Evolutionary conservation across 2,329 filamentous ascomycete genomes (phyloP).

Genomic region (Aspergillus cejpii): DNA sequence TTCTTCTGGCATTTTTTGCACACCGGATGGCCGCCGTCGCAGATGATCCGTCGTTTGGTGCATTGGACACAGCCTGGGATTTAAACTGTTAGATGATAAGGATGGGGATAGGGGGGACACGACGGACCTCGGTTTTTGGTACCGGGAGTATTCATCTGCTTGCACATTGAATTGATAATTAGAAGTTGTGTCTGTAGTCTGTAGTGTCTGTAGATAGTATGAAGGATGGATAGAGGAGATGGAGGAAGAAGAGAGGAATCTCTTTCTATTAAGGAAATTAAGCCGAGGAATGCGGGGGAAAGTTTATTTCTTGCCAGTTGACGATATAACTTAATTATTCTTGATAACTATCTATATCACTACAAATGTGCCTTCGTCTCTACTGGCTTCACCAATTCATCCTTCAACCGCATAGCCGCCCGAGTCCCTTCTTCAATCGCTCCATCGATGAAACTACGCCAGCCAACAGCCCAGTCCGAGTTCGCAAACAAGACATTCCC

Average conservation of each 20-base stretch:
- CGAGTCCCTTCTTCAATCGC: slow-evolving; percentile 45
- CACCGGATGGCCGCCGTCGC: slow-evolving; percentile 27
- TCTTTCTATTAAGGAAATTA: too few species aligned
- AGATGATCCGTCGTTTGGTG: slow-evolving; percentile 33
- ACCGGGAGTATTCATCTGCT: neutral
- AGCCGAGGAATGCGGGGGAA: too few species aligned
- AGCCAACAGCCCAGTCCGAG: slow-evolving; percentile 47
- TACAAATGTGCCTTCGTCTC: too few species aligned
- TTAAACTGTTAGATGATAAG: neutral
- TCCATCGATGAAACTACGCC: slow-evolving; percentile 48
- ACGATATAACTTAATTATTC: too few species aligned
- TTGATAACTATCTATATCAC: too few species aligned
- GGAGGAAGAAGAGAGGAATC: too few species aligned
- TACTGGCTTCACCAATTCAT: slow-evolving; percentile 12
- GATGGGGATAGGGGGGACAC: neutral
- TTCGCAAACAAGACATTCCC: slow-evolving; percentile 45
- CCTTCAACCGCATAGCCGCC: slow-evolving; percentile 28
- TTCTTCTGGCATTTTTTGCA: slow-evolving; percentile 31
- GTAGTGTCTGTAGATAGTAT: too few species aligned
- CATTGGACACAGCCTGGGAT: slow-evolving; percentile 32
- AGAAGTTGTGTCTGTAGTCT: too few species aligned
- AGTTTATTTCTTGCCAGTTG: too few species aligned
- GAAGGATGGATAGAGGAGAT: too few species aligned
- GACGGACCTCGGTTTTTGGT: slow-evolving; percentile 4
- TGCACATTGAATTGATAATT: too few species aligned